Percentiles rank a stretch among this genome's conserved stretches.
Conservation (phyloP, 768 basidiomycete genomes). For the Hygrophoropsis aurantiaca region DNA sequence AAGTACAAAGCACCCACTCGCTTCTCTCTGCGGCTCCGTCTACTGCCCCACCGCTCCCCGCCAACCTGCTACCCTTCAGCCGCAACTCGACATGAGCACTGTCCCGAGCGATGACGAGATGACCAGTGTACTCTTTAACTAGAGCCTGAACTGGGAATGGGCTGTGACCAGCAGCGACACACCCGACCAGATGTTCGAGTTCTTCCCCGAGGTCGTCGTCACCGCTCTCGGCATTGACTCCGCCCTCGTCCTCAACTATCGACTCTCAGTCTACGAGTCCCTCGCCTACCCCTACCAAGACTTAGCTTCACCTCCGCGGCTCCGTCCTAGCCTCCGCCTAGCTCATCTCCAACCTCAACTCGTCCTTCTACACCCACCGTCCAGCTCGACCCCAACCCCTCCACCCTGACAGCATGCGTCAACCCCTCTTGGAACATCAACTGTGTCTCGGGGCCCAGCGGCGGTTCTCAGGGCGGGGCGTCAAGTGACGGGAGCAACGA, state of each 20-base stretch:
- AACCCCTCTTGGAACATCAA: slow-evolving; percentile 64
- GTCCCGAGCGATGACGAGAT: slow-evolving; percentile 41
- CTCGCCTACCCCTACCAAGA: slow-evolving; percentile 47
- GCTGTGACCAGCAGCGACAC: slow-evolving; percentile 58
- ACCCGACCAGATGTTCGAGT: slow-evolving; percentile 76
- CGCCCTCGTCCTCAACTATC: no score
- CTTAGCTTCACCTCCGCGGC: no score
- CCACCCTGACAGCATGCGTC: slow-evolving; percentile 64
- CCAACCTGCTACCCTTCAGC: slow-evolving; percentile 57
- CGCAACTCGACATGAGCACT: slow-evolving; percentile 20
- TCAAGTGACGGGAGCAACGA: slow-evolving; percentile 19
- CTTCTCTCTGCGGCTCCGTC: slow-evolving; percentile 19
- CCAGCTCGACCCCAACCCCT: slow-evolving; percentile 42
- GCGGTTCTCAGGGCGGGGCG: no score
- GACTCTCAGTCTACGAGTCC: slow-evolving; percentile 72
- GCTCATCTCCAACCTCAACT: slow-evolving; percentile 61
- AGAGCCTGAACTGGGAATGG: slow-evolving; percentile 64
- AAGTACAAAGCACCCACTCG: slow-evolving; percentile 26
- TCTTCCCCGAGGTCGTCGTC: slow-evolving; percentile 53
- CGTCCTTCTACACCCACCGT: slow-evolving; percentile 68
- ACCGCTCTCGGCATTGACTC: slow-evolving; percentile 43
- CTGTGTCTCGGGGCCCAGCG: slow-evolving; percentile 45
- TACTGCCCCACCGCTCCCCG: slow-evolving; percentile 47
- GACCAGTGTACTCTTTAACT: slow-evolving; percentile 67
- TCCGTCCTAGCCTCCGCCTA: slow-evolving; percentile 49